Evolutionary conservation across 2,329 filamentous ascomycete genomes (phyloP).

Genomic region (Xylariaceae sp.): DNA sequence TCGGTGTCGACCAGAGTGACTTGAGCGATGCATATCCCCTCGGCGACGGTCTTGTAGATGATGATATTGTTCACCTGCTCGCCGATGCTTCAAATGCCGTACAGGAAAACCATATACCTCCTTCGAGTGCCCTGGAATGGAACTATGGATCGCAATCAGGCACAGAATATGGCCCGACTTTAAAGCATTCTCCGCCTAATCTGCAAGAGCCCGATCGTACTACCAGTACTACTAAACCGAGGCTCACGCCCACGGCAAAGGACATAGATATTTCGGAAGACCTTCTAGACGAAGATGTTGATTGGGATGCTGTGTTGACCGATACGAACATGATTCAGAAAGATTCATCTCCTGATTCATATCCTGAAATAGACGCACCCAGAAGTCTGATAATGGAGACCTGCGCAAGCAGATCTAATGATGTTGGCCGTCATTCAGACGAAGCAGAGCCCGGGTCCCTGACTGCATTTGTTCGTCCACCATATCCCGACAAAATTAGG

Average conservation of each 20-base stretch:
- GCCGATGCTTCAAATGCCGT: neutral
- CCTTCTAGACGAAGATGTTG: constrained; percentile 38
- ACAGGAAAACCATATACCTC: constrained; percentile 27
- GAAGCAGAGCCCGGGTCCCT: constrained; percentile 22
- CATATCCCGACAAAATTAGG: constrained; percentile 46
- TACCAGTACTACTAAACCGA: neutral
- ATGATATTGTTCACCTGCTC: constrained; percentile 28
- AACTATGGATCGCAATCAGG: constrained; percentile 35
- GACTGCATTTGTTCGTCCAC: constrained; percentile 46
- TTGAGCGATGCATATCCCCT: constrained; percentile 28
- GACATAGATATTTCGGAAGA: constrained; percentile 21
- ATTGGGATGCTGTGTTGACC: constrained; percentile 37
- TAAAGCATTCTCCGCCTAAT: constrained; percentile 35
- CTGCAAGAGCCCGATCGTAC: neutral
- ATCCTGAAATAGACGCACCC: neutral
- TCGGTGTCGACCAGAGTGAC: neutral
- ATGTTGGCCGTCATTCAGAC: neutral
- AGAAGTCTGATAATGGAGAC: neutral
- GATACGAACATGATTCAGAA: constrained; percentile 18
- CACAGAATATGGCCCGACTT: constrained; percentile 35
- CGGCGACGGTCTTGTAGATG: constrained; percentile 25
- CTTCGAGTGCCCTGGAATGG: constrained; percentile 35
- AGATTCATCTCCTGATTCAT: constrained; percentile 7
- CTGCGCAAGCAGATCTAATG: neutral
- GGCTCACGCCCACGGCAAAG: neutral